Evolutionary conservation across 2,329 filamentous ascomycete species (phyloP).

Genomic region (Talaromyces pinophilus): DNA sequence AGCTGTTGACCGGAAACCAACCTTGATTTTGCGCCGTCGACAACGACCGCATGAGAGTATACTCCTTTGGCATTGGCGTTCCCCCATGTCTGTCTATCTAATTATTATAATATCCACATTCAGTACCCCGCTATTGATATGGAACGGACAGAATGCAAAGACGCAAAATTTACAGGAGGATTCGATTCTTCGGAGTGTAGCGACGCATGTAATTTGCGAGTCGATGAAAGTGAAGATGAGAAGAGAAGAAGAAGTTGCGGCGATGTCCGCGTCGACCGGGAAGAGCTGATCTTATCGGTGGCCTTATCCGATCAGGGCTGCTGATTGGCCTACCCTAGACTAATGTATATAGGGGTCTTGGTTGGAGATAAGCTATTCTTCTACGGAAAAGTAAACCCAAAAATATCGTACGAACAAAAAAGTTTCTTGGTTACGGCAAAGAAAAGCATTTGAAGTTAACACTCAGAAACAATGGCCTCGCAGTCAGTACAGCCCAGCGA

Average conservation of each 20-base stretch:
- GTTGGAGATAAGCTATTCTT: neutral
- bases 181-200: neutral
- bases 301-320: too few species aligned
- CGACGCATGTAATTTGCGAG: neutral
- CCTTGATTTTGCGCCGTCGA: constrained; percentile 32
- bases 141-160: neutral
- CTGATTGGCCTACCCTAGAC: neutral
- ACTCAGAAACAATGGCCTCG: neutral
- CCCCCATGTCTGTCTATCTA: neutral
- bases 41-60: constrained; percentile 32
- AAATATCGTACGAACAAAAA: neutral
- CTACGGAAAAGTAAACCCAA: neutral
- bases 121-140: neutral
- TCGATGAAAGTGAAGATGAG: neutral
- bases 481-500: neutral
- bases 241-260: neutral
- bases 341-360: neutral
- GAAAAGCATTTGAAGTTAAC: too few species aligned
- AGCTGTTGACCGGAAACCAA: too few species aligned
- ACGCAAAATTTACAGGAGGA: neutral
- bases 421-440: too few species aligned
- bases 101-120: neutral
- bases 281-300: neutral
- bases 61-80: constrained; percentile 30
- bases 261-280: neutral